Base-by-base conservation (phyloP, 2,329 filamentous ascomycete species). In the Blumeriella jaapii region DNA sequence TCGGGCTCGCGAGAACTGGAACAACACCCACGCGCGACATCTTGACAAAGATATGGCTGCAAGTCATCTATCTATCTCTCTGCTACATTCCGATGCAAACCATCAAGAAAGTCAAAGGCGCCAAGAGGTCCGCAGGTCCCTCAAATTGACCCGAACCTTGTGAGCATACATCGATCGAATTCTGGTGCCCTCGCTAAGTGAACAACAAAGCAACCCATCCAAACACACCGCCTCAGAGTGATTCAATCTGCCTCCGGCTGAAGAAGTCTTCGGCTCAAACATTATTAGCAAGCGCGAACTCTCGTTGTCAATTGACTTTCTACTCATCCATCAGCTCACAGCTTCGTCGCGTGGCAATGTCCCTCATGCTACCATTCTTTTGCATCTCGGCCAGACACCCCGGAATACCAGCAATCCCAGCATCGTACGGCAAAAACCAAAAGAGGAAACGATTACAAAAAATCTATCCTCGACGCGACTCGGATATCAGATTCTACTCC, bases 401-500 rank as follows among this genome's bases (percentile, higher is more conserved):
- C 7, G 2, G 14, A 9, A 17, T 16, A 29, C 4, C 27, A 17
- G 4, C 12, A 13, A 29, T 14, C 5, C 10, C 27, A 10, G 6
- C 22, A 33, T 17, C 31, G 18, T 14, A 4, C 13, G 14, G 13
- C 19, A 18, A 29, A 30, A 17, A 29, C 12, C 31, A 31, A 6
- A 20, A 16, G 6, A 35, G 33, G 29, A 45, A 37, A 34, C 23
- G 28, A 25, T 32, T 31, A 22, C 40, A 34, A 18, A 44, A 45
- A 34, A n/a, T 27, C 7, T 24, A 36, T 23, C 30, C 13, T 20
- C 27, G 12, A n/a, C 29, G 11, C 13, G 22, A 26, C 11, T 29
- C 14, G 14, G 31, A 19, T 14, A 35, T 22, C n/a, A 31, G 23
- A 15, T 12, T 34, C 27, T 39, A 39, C 34, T 30, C 36, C 30